Conservation (phyloP, 2,329 filamentous ascomycete genomes). For the Colletotrichum sp. region DNA sequence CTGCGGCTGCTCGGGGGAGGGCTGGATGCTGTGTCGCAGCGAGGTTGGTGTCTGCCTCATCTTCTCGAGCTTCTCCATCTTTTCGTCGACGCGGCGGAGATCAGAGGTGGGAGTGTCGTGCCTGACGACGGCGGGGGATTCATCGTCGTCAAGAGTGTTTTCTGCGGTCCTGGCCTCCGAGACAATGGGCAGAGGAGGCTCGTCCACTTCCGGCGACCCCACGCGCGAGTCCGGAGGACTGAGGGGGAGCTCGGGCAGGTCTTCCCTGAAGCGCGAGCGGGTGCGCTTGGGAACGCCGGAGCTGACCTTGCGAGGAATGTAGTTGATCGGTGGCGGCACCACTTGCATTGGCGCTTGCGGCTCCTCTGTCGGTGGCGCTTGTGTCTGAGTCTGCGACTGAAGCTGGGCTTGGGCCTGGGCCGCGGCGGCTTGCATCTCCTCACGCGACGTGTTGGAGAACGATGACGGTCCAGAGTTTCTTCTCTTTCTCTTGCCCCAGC, state of each 20-base stretch:
- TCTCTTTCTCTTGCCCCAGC: constrained; percentile 66
- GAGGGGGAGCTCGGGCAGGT: constrained; percentile 83
- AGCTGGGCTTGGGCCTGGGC: constrained; percentile 16
- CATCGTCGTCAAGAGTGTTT: neutral
- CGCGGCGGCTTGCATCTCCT: constrained; percentile 69
- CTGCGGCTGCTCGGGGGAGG: constrained; percentile 61
- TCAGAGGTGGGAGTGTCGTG: constrained; percentile 54
- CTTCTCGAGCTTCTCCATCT: constrained; percentile 31
- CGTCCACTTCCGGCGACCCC: constrained; percentile 73
- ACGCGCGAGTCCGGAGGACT: constrained; percentile 86
- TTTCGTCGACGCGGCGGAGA: constrained; percentile 41
- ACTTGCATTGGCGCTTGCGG: constrained; percentile 40
- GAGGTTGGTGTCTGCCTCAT: constrained; percentile 52
- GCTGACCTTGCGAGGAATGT: constrained; percentile 39
- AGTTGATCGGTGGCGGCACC: constrained; percentile 50
- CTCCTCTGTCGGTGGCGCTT: constrained; percentile 35
- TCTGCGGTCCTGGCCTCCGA: constrained; percentile 29
- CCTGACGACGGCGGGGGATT: constrained; percentile 32
- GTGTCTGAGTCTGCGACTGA: constrained; percentile 32
- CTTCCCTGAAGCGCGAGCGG: constrained; percentile 90
- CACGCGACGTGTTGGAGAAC: constrained; percentile 91
- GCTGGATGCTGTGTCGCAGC: constrained; percentile 40
- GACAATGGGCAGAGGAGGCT: constrained; percentile 42
- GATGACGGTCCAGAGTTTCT: constrained; percentile 68
- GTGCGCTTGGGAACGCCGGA: constrained; percentile 72